Conservation (phyloP, 371 early-diverging fungal species). For the Apophysomyces trapeziformis region DNA sequence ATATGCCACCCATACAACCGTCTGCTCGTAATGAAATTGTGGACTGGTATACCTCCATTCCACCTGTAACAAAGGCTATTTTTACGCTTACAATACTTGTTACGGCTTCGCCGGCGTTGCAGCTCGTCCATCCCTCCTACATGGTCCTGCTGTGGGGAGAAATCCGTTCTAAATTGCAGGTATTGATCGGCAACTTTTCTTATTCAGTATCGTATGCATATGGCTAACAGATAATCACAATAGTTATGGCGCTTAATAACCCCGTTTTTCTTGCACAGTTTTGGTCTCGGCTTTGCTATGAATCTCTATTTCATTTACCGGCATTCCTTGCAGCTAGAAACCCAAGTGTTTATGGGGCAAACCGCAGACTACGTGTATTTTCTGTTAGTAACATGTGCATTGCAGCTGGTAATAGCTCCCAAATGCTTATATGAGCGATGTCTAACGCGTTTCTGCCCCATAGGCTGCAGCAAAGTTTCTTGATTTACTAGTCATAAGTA, state of each 20-base stretch:
- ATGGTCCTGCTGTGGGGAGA: slow-evolving; percentile 49
- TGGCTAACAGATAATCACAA: slow-evolving; percentile 10
- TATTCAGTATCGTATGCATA: too few species aligned
- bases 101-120: slow-evolving; percentile 51
- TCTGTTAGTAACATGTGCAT: slow-evolving; percentile 53
- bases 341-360: slow-evolving; percentile 66
- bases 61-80: slow-evolving; percentile 65
- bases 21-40: slow-evolving; percentile 40
- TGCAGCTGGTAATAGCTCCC: slow-evolving; percentile 34
- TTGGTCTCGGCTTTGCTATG: slow-evolving; percentile 67
- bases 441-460: not conserved
- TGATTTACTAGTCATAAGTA: slow-evolving; percentile 28
- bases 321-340: slow-evolving; percentile 80
- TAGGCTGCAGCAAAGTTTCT: slow-evolving; percentile 34
- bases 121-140: slow-evolving; percentile 38
- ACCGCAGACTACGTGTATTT: slow-evolving; percentile 86
- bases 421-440: not conserved
- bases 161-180: slow-evolving; percentile 34
- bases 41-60: slow-evolving; percentile 64
- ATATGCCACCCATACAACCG: slow-evolving; percentile 30
- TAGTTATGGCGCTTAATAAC: slow-evolving; percentile 83
- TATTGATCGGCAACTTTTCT: slow-evolving; percentile 7
- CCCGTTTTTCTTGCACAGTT: slow-evolving; percentile 61
- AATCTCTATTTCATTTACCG: slow-evolving; percentile 75
- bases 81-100: slow-evolving; percentile 59